phyloP scores from a whole-genome alignment of 768 basidiomycete genomes.

The Leccinum longicurvipes region DNA sequence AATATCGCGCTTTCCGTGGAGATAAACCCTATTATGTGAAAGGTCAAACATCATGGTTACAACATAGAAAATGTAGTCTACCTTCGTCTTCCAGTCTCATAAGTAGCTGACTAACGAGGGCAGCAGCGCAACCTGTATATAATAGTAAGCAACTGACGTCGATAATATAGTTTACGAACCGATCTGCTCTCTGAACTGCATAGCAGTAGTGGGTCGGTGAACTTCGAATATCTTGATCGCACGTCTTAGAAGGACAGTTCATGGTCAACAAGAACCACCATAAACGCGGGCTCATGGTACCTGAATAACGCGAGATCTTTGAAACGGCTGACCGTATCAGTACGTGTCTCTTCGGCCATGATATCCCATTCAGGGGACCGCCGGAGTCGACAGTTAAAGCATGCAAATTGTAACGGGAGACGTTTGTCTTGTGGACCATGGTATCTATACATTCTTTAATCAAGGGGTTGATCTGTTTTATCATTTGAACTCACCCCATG shows the following conservation, averaged over 20 bases:
- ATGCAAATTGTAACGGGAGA: slow-evolving; percentile 59
- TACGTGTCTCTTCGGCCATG: slow-evolving; percentile 55
- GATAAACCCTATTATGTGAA: slow-evolving; percentile 51
- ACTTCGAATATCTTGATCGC: slow-evolving; percentile 69
- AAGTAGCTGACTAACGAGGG: slow-evolving; percentile 59
- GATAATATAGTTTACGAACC: slow-evolving; percentile 40
- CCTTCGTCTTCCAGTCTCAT: slow-evolving; percentile 72
- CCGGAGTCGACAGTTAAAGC: slow-evolving; percentile 74
- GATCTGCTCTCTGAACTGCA: slow-evolving; percentile 57
- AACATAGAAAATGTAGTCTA: slow-evolving; percentile 19
- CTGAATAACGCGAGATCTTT: slow-evolving; percentile 70
- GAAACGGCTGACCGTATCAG: slow-evolving; percentile 57
- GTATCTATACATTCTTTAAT: slow-evolving; percentile 41
- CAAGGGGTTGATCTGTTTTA: neutral
- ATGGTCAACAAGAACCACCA: neutral
- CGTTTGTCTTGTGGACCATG: slow-evolving; percentile 56
- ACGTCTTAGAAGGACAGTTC: slow-evolving; percentile 43
- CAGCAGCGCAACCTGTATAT: slow-evolving; percentile 47
- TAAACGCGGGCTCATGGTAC: slow-evolving; percentile 32
- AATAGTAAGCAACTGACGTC: slow-evolving; percentile 6
- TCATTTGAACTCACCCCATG: slow-evolving; percentile 33
- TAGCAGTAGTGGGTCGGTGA: slow-evolving; percentile 39
- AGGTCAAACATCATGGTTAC: slow-evolving; percentile 7
- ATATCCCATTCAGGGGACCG: slow-evolving; percentile 68
- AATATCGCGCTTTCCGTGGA: slow-evolving; percentile 44